Percentiles rank a stretch among this genome's conserved stretches.
These are phyloP conservation scores for Cladophialophora yegresii DNA, from an alignment of 2,329 filamentous ascomycete species.

Conservation along the genomic window DNA sequence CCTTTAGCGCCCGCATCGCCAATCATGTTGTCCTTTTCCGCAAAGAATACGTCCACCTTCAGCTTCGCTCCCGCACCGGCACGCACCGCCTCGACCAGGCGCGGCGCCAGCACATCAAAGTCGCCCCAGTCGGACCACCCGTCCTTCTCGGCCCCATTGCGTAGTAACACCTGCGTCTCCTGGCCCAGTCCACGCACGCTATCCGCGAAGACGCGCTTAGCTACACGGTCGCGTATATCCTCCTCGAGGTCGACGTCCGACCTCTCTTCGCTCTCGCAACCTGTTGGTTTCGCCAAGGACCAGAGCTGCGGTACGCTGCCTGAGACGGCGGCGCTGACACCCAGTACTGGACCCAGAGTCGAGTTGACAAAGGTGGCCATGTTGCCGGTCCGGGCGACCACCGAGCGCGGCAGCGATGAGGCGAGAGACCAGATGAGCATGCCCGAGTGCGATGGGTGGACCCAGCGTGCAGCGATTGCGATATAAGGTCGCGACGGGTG, in stretches of 20 bases:
- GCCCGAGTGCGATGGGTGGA: conserved; percentile 6
- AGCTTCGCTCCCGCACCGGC: background rate
- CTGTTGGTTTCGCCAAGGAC: background rate
- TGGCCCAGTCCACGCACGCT: conserved; percentile 8
- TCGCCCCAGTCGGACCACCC: conserved; percentile 14
- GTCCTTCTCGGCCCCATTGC: background rate
- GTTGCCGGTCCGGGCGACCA: conserved; percentile 4
- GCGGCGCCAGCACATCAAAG: conserved; percentile 12
- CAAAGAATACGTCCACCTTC: conserved; percentile 11
- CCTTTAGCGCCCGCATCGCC: conserved; percentile 14
- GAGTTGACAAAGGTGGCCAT: conserved; percentile 10
- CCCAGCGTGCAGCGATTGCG: conserved; percentile 5
- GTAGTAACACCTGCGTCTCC: conserved; percentile 8
- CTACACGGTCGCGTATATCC: background rate
- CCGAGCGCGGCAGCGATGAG: conserved; percentile 9
- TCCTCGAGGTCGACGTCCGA: conserved; percentile 5
- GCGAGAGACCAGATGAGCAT: background rate
- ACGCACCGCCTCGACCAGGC: conserved; percentile 8
- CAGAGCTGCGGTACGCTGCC: conserved; percentile 10
- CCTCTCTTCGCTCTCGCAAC: conserved; percentile 9
- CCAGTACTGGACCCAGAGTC: conserved; percentile 7
- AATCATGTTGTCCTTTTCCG: conserved; percentile 12
- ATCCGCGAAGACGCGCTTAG: background rate
- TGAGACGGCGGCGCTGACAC: conserved; percentile 8
- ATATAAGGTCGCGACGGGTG: conserved; percentile 14